Base-by-base conservation (phyloP, 1,284 basidiomycete species). In the Moesziomyces sp. region DNA sequence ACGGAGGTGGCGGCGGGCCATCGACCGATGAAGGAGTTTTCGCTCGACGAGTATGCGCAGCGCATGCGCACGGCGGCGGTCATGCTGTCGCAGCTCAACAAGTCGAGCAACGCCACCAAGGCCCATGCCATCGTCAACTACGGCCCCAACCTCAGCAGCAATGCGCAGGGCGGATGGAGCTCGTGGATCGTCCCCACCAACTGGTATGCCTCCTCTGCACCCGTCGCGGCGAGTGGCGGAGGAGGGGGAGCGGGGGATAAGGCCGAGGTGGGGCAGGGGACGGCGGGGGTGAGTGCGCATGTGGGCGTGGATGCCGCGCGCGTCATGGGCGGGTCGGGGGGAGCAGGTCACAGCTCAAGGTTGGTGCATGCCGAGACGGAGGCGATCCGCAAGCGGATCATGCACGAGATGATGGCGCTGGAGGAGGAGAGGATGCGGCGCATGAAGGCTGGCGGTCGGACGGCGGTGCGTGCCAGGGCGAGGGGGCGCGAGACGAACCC, bases 11-110 rank as follows among this genome's bases (percentile, higher is more conserved):
- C 59, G 28, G 65, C 65, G 3, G 58, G 69, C 18, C 54, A 63
- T 38, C 48, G 76, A 57, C 67, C 70, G 16, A 62, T 60, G 63
- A 60, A 67, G 11, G 71, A 74, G 49, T 81, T 83, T 46, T 81
- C 80, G 13, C 69, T 99, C 30, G 95, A 99, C 80, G 96, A 99
- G 77, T 99, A 99, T 83, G 96, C 96, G 0, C 93, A 97, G 79
- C 90, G 96, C 46, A 99, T 99, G 96, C 90, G 93, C 16, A 98
- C 94, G 11, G 96, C 96, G 1, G 96, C 97, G 4, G 91, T 99
- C 78, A 98, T 99, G 96, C 90, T 99, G 23, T 92, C 96, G 1
- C 96, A 99, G 85, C 88, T 99, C 46, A 97, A 95, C 69, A 77
- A 74, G 56, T 69, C 62, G 28, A 77, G 69, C 38, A 80, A 77